Evolutionary conservation across 305 asterid species (phyloP).

Genomic region (Fraxinus platypoda): DNA sequence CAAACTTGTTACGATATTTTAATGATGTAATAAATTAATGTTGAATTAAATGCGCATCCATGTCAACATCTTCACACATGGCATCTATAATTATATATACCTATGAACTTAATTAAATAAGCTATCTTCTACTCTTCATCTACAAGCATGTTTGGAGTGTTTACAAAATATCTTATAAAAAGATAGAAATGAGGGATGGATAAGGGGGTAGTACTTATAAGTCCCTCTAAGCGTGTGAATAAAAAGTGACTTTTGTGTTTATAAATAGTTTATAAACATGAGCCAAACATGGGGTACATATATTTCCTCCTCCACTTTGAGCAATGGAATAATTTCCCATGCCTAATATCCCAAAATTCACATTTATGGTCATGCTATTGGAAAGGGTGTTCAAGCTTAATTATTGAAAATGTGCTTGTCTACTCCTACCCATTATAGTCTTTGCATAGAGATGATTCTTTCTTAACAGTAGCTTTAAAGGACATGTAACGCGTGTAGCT

Average conservation of each 20-base stretch:
- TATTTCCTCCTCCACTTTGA: background rate
- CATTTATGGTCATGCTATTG: background rate
- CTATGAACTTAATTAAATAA: background rate
- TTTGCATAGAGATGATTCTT: too few species aligned
- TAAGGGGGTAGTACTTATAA: background rate
- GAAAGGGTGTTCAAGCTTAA: background rate
- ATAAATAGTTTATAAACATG: too few species aligned
- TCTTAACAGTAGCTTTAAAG: too few species aligned
- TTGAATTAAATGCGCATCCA: conserved; percentile 5
- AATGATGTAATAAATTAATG: background rate
- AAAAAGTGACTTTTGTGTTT: background rate
- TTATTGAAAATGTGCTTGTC: background rate
- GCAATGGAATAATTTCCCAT: background rate
- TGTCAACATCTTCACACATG: background rate
- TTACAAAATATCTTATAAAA: too few species aligned
- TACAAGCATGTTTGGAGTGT: background rate
- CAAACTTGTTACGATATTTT: background rate
- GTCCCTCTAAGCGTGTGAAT: background rate
- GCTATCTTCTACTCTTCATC: background rate
- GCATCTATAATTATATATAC: background rate
- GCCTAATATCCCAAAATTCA: background rate
- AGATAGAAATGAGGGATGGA: background rate
- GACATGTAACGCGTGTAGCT: too few species aligned
- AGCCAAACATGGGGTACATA: background rate
- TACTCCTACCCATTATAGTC: background rate